A percentile compares a stretch with the other conserved stretches of the same genome.
Evolutionary conservation across 2,329 filamentous ascomycete species (phyloP).

Genomic region (Colletotrichum incanum): DNA sequence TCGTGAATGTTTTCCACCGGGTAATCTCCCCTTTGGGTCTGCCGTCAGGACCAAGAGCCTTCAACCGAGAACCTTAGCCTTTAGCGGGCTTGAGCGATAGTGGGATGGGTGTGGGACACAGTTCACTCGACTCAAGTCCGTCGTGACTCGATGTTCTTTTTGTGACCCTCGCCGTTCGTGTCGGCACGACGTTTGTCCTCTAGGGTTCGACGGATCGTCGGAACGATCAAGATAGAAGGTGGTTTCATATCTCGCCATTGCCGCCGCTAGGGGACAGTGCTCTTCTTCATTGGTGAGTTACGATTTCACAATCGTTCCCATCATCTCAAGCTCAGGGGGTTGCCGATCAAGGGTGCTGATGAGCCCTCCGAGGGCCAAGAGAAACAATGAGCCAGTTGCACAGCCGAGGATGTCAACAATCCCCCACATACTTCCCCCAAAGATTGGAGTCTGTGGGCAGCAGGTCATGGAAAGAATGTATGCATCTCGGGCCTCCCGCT

Average conservation of each 20-base stretch:
- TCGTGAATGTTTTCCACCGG: neutral
- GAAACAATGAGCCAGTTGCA: neutral
- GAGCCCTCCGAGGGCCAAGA: neutral
- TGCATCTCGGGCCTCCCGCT: conserved; percentile 8
- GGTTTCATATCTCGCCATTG: neutral
- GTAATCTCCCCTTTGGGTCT: neutral
- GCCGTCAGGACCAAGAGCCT: neutral
- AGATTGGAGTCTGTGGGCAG: neutral
- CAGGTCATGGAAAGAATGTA: neutral
- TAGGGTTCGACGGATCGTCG: neutral
- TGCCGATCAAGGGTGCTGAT: neutral
- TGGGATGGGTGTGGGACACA: conserved; percentile 18
- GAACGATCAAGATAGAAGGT: neutral
- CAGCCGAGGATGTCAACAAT: neutral
- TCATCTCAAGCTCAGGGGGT: conserved; percentile 9
- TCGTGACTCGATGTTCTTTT: neutral
- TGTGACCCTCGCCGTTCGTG: neutral
- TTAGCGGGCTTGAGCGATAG: neutral
- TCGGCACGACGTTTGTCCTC: neutral
- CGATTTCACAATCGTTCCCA: neutral
- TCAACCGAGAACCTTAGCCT: neutral
- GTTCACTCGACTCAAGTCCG: neutral
- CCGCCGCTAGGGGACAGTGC: neutral
- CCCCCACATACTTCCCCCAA: neutral
- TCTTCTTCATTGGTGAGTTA: neutral